A percentile compares a stretch with the other conserved stretches of the same genome.
phyloP scores from a whole-genome alignment of 768 basidiomycete genomes.

The Suillus plorans region DNA sequence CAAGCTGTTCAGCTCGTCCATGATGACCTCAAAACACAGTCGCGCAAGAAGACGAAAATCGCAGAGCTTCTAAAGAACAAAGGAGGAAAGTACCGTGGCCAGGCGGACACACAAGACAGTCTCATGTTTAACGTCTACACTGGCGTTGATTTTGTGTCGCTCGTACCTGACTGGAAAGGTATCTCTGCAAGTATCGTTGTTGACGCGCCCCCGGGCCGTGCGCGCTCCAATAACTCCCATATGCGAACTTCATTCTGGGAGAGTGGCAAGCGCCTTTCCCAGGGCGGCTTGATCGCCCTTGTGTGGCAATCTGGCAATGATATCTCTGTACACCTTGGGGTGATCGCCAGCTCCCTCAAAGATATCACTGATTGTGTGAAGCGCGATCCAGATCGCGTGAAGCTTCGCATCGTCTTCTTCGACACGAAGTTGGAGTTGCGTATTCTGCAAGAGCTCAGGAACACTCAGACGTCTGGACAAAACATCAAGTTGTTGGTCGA shows the following conservation, averaged over 20 bases:
- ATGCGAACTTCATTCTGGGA: conserved; percentile 61
- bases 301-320: conserved; percentile 40
- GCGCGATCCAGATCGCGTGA: conserved; percentile 32
- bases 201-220: conserved; percentile 56
- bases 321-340: conserved; percentile 54
- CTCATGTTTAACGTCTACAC: conserved; percentile 67
- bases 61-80: conserved; percentile 44
- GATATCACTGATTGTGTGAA: conserved; percentile 50
- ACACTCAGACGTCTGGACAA: conserved; percentile 23
- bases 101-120: conserved; percentile 40
- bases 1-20: conserved; percentile 48
- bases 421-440: conserved; percentile 55
- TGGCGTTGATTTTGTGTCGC: conserved; percentile 44
- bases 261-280: conserved; percentile 55
- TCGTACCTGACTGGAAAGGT: conserved; percentile 52
- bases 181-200: conserved; percentile 47
- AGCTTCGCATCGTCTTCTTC: conserved; percentile 60
- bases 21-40: conserved; percentile 38
- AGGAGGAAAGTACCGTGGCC: conserved; percentile 61
- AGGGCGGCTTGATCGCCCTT: conserved; percentile 65
- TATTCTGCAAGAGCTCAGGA: conserved; percentile 38
- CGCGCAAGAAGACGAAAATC: conserved; percentile 36
- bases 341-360: conserved; percentile 39
- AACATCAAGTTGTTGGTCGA: conserved; percentile 50
- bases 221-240: conserved; percentile 39